Conservation (phyloP, 768 basidiomycete genomes). For the Mycena chlorophos region DNA sequence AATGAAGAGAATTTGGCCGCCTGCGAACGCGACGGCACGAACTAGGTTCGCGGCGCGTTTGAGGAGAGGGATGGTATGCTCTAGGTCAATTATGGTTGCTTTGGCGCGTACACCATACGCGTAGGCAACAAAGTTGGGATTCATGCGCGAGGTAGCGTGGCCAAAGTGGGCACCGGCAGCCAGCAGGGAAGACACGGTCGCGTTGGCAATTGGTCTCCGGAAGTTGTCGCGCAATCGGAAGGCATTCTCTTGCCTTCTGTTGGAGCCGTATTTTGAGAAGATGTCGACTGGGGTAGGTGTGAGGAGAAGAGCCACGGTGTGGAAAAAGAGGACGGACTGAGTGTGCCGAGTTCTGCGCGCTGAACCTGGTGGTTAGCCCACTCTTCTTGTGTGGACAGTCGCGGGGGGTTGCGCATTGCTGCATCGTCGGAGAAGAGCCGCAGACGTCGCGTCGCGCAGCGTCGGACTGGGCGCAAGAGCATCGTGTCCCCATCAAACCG, state of each 20-base stretch:
- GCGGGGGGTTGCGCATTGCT: conserved; percentile 34
- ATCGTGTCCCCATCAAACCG: background rate
- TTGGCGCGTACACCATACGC: conserved; percentile 90
- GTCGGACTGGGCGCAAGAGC: background rate
- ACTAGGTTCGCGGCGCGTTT: conserved; percentile 88
- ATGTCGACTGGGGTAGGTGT: conserved; percentile 48
- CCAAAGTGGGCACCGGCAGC: conserved; percentile 95
- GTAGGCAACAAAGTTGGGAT: conserved; percentile 88
- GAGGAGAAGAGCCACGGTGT: conserved; percentile 13
- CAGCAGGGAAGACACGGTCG: conserved; percentile 85
- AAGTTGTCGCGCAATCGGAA: conserved; percentile 75
- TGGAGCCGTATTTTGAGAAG: conserved; percentile 76
- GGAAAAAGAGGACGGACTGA: conserved; percentile 45
- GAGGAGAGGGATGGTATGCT: conserved; percentile 88
- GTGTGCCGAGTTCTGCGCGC: conserved; percentile 53
- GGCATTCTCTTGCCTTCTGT: conserved; percentile 61
- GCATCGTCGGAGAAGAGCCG: conserved; percentile 21
- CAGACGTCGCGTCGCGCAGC: background rate
- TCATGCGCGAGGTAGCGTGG: conserved; percentile 80
- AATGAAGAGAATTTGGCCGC: conserved; percentile 87
- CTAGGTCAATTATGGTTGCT: conserved; percentile 91
- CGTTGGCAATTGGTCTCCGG: conserved; percentile 63
- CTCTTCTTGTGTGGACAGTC: conserved; percentile 48
- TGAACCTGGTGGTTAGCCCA: conserved; percentile 65
- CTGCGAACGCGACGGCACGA: conserved; percentile 74